Evolutionary conservation across 176 grass and related monocot genomes (phyloP), one percentile per base, ranked within the genome.

Genomic region (maize (Zea mays)): DNA sequence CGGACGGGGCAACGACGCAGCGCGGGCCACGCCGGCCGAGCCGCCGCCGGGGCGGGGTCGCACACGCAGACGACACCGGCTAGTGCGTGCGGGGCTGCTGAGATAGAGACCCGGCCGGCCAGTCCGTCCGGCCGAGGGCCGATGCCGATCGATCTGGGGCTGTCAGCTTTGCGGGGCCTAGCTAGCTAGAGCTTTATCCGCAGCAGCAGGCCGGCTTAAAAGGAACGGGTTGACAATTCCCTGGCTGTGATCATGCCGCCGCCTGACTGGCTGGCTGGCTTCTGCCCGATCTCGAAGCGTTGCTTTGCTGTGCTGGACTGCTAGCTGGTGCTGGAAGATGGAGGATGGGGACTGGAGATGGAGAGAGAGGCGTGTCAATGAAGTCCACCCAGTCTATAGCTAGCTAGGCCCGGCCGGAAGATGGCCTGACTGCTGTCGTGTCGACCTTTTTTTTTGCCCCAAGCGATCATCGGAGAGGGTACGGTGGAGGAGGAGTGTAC

Each of bases 101-200:
- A 64, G 60, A 75, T 61, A 12, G 62, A 83, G 75, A 75, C 75
- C 52, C 8, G n/a, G n/a, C n/a, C n/a, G n/a, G n/a, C n/a, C n/a
- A 16, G 59, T 55, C 73, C 49, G 55, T 5, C 40, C 8, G 10
- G 10, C 54, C 10, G 19, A n/a, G n/a, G n/a, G n/a, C n/a, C n/a
- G n/a, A n/a, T n/a, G 47, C 69, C 21, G 74, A 69, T 35, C 37
- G 71, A 78, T 63, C 60, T 61, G 62, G 59, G 50, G 68, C 55
- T 84, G 55, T 87, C 80, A 87, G n/a, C 80, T 83, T 77, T 58
- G 67, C 13, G n/a, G n/a, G n/a, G n/a, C n/a, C n/a, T n/a, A n/a
- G n/a, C n/a, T n/a, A n/a, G n/a, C n/a, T n/a, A n/a, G n/a, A n/a
- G n/a, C n/a, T n/a, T n/a, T n/a, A n/a, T n/a, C n/a, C n/a, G n/a